Percentiles rank a stretch among this genome's conserved stretches.
Conservation (phyloP, 805 yeast genomes). For the Yamadazyma scolyti region DNA sequence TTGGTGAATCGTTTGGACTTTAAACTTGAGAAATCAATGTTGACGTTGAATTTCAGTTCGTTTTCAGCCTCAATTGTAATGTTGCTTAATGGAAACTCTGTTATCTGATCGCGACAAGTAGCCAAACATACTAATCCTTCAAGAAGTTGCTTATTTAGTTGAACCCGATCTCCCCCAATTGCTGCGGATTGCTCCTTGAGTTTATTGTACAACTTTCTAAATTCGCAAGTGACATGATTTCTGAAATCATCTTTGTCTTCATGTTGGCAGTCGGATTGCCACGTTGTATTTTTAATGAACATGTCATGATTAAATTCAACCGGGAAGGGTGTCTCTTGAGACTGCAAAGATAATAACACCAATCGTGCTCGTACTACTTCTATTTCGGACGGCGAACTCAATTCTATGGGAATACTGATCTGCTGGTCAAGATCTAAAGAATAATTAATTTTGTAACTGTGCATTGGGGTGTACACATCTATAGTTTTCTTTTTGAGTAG, state of each 20-base stretch:
- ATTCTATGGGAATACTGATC: conserved; percentile 4
- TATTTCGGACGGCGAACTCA: conserved; percentile 16
- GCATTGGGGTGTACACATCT: conserved; percentile 14
- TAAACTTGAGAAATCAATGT: conserved; percentile 18
- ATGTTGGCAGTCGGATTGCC: conserved; percentile 2
- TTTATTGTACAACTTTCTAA: conserved; percentile 15
- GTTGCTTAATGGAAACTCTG: background rate
- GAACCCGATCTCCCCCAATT: conserved; percentile 21
- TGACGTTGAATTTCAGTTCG: background rate
- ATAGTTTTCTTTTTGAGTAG: background rate
- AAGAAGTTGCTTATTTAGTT: conserved; percentile 24
- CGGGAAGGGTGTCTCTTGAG: conserved; percentile 33
- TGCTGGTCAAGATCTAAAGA: conserved; percentile 9
- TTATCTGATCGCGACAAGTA: conserved; percentile 18
- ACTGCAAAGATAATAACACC: conserved; percentile 25
- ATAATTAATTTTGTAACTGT: conserved; percentile 15
- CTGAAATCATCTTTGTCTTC: conserved; percentile 21
- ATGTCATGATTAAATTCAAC: conserved; percentile 35
- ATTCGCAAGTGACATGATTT: conserved; percentile 18
- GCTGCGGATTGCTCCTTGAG: conserved; percentile 14
- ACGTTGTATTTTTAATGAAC: conserved; percentile 23
- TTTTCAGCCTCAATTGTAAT: background rate
- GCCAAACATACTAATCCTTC: conserved; percentile 27
- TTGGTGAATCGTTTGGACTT: conserved; percentile 8
- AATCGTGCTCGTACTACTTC: conserved; percentile 21